phyloP scores from a whole-genome alignment of 345 rosid species.

The Moricandia moricandioides region DNA sequence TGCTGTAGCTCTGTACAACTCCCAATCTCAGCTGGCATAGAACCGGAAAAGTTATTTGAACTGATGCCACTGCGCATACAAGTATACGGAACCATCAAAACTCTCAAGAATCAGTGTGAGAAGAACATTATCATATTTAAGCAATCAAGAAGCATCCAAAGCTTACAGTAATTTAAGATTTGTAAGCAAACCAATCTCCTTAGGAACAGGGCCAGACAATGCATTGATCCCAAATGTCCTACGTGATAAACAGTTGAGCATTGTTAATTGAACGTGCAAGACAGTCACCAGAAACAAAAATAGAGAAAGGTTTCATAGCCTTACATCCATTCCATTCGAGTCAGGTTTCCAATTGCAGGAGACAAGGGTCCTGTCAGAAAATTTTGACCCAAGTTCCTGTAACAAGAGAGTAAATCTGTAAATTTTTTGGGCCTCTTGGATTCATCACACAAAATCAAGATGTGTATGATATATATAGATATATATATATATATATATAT shows the following conservation, averaged over 20 bases:
- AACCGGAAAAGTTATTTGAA: constrained; percentile 66
- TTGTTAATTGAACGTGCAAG: background rate
- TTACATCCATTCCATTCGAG: constrained; percentile 59
- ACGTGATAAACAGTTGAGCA: background rate
- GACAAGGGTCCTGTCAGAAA: constrained; percentile 30
- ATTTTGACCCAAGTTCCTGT: constrained; percentile 37
- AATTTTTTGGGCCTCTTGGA: background rate
- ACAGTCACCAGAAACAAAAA: background rate
- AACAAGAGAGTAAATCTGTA: background rate
- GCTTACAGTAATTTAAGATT: constrained; percentile 53
- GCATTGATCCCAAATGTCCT: constrained; percentile 61
- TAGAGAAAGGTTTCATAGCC: constrained; percentile 3
- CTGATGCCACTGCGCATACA: constrained; percentile 38
- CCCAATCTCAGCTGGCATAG: constrained; percentile 65
- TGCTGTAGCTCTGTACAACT: constrained; percentile 45
- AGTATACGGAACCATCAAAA: constrained; percentile 13
- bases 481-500: no score
- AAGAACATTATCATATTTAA: background rate
- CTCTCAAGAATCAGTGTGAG: background rate
- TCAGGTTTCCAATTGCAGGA: constrained; percentile 36
- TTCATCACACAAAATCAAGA: background rate
- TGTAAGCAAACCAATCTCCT: constrained; percentile 62
- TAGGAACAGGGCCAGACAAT: constrained; percentile 63
- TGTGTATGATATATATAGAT: background rate
- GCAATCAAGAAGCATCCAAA: background rate